Evolutionary conservation across 495 filamentous ascomycete species (phyloP), one percentile per base, ranked within the genome.

Genomic region (Bombardia bombarda): DNA sequence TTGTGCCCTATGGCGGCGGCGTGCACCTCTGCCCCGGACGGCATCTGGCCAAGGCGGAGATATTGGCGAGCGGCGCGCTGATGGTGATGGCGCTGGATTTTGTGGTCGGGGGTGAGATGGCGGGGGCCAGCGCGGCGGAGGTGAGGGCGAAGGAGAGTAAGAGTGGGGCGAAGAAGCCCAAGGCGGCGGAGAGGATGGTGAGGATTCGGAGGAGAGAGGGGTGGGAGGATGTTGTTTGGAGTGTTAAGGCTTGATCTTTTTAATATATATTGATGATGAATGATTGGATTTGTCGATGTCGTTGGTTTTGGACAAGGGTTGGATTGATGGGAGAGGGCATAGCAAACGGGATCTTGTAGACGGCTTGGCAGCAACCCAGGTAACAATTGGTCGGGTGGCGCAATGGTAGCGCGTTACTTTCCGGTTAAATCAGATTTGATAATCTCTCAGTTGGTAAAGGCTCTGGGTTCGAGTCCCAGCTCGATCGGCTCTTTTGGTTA

Each of bases 151-250:
- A 38, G 5, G 21, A 9, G 3, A 21, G 13, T 1, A 1, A 3
- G 3, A 22, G 12, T 2, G 21, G 20, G 3, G 20, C 18, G 4
- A 25, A 38, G 35, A 22, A 23, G 35, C 18, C 18, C 8, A 14
- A n/a, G 12, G 21, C 7, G 7, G 13, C 7, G 3, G 5, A 8
- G 7, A 36, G 19, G 33, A 1, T 36, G 0, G 35, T 38, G 7
- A 23, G 20, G 20, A 38, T 38, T 7, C 35, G 35, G 1, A 1
- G 35, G 10, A 19, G 35, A 1, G 35, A 25, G 35, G 35, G 35
- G 4, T 38, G 20, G 35, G 35, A 38, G 35, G 35, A 38, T 38
- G 35, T 38, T n/a, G 35, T 24, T 19, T 38, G 35, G 35, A 23
- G 20, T 5, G 20, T 38, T 3, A 38, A 38, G 19, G n/a, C 25